Conservation (phyloP, 1,284 basidiomycete species). For the Coriolopsis trogii region DNA sequence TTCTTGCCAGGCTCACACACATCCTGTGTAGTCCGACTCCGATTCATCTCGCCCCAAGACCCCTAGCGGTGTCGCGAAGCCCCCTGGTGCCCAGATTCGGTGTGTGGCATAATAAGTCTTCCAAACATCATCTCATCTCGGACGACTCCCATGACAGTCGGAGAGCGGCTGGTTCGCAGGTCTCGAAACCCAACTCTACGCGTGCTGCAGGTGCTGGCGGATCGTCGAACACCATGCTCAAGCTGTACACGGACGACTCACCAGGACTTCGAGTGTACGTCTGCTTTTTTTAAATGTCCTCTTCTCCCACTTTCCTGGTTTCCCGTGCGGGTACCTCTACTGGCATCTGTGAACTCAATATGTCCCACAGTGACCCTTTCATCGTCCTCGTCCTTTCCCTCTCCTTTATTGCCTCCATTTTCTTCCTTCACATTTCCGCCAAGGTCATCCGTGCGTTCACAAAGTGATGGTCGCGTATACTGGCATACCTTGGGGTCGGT, state of each 20-base stretch:
- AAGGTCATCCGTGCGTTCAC: slow-evolving; percentile 92
- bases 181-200: slow-evolving; percentile 83
- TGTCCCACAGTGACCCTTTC: slow-evolving; percentile 83
- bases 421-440: slow-evolving; percentile 97
- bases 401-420: slow-evolving; percentile 98
- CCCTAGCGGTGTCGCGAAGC: slow-evolving; percentile 58
- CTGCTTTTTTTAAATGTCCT: background rate
- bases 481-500: slow-evolving; percentile 6
- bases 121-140: background rate
- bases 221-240: slow-evolving; percentile 97
- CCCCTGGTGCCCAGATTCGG: slow-evolving; percentile 80
- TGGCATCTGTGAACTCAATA: background rate
- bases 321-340: background rate
- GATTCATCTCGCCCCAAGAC: slow-evolving; percentile 33
- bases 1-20: background rate
- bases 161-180: slow-evolving; percentile 72
- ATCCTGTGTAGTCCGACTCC: slow-evolving; percentile 43
- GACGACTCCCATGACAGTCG: slow-evolving; percentile 52
- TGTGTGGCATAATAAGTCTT: slow-evolving; percentile 31
- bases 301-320: background rate
- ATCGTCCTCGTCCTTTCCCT: slow-evolving; percentile 97
- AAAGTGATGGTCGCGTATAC: slow-evolving; percentile 52
- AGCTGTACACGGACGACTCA: slow-evolving; percentile 97
- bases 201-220: slow-evolving; percentile 96
- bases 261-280: slow-evolving; percentile 95